phyloP scores from a whole-genome alignment of 73 alveolate genomes.

The Paramecium sexaurelia region DNA sequence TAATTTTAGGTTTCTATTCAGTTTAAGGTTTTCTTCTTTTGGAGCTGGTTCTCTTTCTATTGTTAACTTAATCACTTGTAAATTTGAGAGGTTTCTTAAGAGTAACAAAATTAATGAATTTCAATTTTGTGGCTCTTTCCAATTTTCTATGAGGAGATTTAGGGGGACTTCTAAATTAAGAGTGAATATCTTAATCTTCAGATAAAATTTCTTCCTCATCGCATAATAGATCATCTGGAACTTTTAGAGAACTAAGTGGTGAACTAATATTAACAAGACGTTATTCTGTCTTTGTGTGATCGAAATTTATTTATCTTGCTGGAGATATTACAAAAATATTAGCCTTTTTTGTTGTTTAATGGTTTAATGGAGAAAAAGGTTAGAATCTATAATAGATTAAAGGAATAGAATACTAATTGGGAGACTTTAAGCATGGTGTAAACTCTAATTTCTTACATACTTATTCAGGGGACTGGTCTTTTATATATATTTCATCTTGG shows the following conservation, averaged over 20 bases:
- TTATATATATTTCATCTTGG: not conserved
- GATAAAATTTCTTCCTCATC: not conserved
- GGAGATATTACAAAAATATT: slow-evolving; percentile 23
- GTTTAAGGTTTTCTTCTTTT: slow-evolving; percentile 37
- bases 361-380: slow-evolving; percentile 17
- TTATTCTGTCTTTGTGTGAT: slow-evolving; percentile 35
- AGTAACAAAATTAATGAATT: slow-evolving; percentile 1
- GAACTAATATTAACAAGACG: slow-evolving; percentile 43
- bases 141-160: not conserved
- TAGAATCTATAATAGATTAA: not conserved
- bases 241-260: slow-evolving; percentile 2
- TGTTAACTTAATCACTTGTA: not conserved
- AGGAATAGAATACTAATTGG: not conserved
- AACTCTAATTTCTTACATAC: slow-evolving; percentile 41
- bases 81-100: slow-evolving; percentile 38
- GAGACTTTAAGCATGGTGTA: slow-evolving; percentile 6
- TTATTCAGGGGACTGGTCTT: slow-evolving; percentile 33
- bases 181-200: not conserved
- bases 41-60: slow-evolving; percentile 11
- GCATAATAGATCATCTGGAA: not conserved
- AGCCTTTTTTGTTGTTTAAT: slow-evolving; percentile 1
- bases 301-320: slow-evolving; percentile 12
- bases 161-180: slow-evolving; percentile 1
- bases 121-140: slow-evolving; percentile 27
- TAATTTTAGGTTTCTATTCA: slow-evolving; percentile 57